Evolutionary conservation across 768 basidiomycete species (phyloP), one percentile per base, ranked within the genome.

Genomic region (Tylopilus balloui): DNA sequence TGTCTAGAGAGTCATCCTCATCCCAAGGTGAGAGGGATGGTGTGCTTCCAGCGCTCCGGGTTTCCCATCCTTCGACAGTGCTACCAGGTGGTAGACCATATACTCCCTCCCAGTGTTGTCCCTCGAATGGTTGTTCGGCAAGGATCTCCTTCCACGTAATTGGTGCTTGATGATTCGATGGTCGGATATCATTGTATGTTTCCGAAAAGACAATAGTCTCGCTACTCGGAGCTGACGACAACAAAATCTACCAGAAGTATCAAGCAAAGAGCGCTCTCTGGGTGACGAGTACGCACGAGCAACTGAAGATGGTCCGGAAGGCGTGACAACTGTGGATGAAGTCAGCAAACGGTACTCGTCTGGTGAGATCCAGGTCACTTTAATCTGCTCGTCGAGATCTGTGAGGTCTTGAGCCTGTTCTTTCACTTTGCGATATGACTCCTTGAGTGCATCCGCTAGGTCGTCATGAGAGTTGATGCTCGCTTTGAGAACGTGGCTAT

Each of bases 51-150:
- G 70, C 75, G 32, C 77, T 78, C 45, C 71, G 70, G 36, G 67
- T 68, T 38, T 75, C 73, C 62, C 73, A 72, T 28, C 72, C 67
- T 41, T 73, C 69, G 7, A 72, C 62, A 1, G 72, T 73, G 48
- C 68, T 71, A 24, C 80, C 78, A n/a, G 72, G 64, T 23, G 78
- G 76, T 21, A 74, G 63, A 8, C 74, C 83, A 53, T 79, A 79
- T n/a, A 78, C 78, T 1, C 86, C 86, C 59, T 87, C 78, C 88
- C 88, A 91, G 58, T 91, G 89, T 52, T 91, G 81, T 14, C 86
- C 90, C 65, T 91, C 86, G 52, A 88, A 86, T 4, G 88, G 87
- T 48, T 91, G 89, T 58, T 89, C 88, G 1, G 77, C 77, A 14
- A 92, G 74, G 43, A 92, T 91, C n/a, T 81, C 76, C 51, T 75